A percentile compares a stretch with the other conserved stretches of the same genome.
phyloP scores from a whole-genome alignment of 2,329 filamentous ascomycete genomes.

The Ophiostoma australiae region DNA sequence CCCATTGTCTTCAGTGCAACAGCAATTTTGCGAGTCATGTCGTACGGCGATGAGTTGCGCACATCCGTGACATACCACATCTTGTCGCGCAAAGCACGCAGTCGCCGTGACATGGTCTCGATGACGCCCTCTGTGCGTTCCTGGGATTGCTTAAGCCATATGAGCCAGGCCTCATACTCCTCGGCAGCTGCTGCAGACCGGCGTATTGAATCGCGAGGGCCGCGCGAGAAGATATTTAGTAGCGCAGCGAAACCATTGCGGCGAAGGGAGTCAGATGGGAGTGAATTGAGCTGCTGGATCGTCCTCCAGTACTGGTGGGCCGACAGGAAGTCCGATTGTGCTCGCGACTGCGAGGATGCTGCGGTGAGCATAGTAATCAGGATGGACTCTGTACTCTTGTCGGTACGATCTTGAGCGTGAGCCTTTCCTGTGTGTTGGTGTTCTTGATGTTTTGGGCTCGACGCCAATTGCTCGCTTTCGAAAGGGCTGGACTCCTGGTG shows the following conservation, averaged over 20 bases:
- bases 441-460: neutral
- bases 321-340: slow-evolving; percentile 75
- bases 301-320: slow-evolving; percentile 84
- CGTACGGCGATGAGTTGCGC: slow-evolving; percentile 80
- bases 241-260: slow-evolving; percentile 66
- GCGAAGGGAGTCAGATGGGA: slow-evolving; percentile 57
- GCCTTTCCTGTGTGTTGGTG: neutral
- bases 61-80: slow-evolving; percentile 99
- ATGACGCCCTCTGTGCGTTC: slow-evolving; percentile 70
- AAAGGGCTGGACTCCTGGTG: neutral
- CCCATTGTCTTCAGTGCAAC: slow-evolving; percentile 89
- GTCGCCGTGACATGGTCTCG: slow-evolving; percentile 66
- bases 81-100: slow-evolving; percentile 79
- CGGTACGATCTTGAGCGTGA: neutral
- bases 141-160: slow-evolving; percentile 77
- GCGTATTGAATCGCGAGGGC: slow-evolving; percentile 63
- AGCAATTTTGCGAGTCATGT: slow-evolving; percentile 79
- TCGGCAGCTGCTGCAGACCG: slow-evolving; percentile 68
- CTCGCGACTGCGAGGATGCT: slow-evolving; percentile 70
- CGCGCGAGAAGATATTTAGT: slow-evolving; percentile 67
- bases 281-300: slow-evolving; percentile 63
- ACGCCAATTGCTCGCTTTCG: neutral
- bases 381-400: slow-evolving; percentile 38
- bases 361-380: slow-evolving; percentile 70
- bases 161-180: slow-evolving; percentile 74